Evolutionary conservation across 78 protist genomes (phyloP).

Genomic region (Speleostelium caveatum): DNA sequence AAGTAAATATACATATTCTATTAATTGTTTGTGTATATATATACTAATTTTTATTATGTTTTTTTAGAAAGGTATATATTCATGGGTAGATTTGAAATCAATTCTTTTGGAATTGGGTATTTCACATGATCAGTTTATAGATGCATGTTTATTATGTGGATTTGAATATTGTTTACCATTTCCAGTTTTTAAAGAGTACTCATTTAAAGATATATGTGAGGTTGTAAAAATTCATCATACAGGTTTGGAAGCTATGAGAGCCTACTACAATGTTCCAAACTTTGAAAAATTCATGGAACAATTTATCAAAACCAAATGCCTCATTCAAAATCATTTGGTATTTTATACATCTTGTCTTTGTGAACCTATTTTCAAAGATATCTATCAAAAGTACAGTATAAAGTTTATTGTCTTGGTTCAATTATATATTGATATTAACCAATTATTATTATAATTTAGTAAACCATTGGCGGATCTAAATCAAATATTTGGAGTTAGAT

Average conservation of each 20-base stretch:
- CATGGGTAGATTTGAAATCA: constrained; percentile 64
- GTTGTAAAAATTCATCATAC: constrained; percentile 43
- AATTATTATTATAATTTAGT: background rate
- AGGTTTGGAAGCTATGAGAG: constrained; percentile 37
- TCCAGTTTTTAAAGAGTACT: constrained; percentile 8
- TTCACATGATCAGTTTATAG: constrained; percentile 73
- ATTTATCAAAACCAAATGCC: constrained; percentile 46
- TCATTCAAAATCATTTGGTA: constrained; percentile 49
- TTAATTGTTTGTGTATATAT: background rate
- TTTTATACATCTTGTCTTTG: constrained; percentile 26
- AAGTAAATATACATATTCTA: constrained; percentile 8
- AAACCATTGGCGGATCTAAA: constrained; percentile 32
- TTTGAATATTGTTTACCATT: constrained; percentile 55
- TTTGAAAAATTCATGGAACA: constrained; percentile 42
- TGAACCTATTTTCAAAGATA: constrained; percentile 63
- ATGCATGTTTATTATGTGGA: constrained; percentile 60
- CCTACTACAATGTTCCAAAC: background rate
- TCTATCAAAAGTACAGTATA: constrained; percentile 24
- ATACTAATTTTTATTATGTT: no score
- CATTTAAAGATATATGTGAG: constrained; percentile 43
- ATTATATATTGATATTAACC: background rate
- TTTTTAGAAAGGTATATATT: constrained; percentile 48
- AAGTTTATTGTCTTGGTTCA: background rate
- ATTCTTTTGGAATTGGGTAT: constrained; percentile 30
- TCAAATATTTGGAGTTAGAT: constrained; percentile 67